Evolutionary conservation across 176 grass and related monocot genomes (phyloP).

Genomic region (Oryza glaberrima): DNA sequence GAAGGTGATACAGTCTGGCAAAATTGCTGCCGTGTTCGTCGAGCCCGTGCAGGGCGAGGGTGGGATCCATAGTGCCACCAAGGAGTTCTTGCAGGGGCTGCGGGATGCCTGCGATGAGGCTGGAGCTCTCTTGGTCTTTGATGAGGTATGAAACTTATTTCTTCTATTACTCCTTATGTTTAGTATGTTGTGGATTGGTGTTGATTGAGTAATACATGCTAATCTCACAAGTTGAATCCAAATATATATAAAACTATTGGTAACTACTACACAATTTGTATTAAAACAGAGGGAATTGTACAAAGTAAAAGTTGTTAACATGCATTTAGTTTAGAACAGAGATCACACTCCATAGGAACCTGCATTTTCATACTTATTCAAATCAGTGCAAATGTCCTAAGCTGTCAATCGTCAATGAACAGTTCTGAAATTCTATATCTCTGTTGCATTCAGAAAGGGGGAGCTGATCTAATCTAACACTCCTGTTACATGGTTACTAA

Average conservation of each 20-base stretch:
- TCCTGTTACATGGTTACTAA: neutral
- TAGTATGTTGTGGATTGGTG: neutral
- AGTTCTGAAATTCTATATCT: neutral
- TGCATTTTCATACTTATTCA: neutral
- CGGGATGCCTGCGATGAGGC: slow-evolving; percentile 69
- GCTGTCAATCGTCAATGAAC: neutral
- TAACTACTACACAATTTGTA: neutral
- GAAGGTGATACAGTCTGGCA: slow-evolving; percentile 57
- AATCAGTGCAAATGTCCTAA: neutral
- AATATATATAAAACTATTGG: neutral
- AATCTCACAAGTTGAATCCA: too few relatives aligned
- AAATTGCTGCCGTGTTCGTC: slow-evolving; percentile 80
- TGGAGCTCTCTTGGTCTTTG: slow-evolving; percentile 78
- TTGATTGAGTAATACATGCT: neutral
- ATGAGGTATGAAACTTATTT: slow-evolving; percentile 64
- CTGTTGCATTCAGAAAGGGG: neutral
- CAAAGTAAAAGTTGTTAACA: too few relatives aligned
- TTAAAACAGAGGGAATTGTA: neutral
- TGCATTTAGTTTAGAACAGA: too few relatives aligned
- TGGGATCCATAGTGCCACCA: slow-evolving; percentile 80
- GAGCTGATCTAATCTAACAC: neutral
- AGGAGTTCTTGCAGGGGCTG: slow-evolving; percentile 74
- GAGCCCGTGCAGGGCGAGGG: slow-evolving; percentile 89
- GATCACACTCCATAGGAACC: neutral
- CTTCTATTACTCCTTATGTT: neutral